Evolutionary conservation across 805 yeast species (phyloP), one percentile per base, ranked within the genome.

Genomic region (Yarrowia sp.): DNA sequence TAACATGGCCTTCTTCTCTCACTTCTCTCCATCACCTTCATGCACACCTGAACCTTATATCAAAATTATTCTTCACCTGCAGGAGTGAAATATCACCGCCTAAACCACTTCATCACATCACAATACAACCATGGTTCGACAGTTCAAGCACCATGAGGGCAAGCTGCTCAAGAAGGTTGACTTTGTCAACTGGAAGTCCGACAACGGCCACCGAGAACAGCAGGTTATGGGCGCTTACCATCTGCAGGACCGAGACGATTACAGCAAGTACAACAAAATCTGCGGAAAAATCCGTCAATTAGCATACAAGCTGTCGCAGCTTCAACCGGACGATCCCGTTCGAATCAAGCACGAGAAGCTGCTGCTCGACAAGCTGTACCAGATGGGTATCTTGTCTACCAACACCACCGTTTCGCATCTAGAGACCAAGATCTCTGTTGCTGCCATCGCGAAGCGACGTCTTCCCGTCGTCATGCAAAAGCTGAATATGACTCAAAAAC

Each of bases 131-230:
- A 72, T 72, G 74, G 73, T 70, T 36, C 65, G 99, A 79, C 84
- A 90, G 74, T 85, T 95, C 70, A 95, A 95, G 79, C 92, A 90
- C 81, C 99, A 95, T 79, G 99, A 95, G 85, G 89, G 91, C 83
- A 93, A 92, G 80, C 86, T 95, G 75, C 85, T 95, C 75, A 92
- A 90, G 82, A 95, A 95, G 79, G 98, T 95, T 67, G 98, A 95
- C 77, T 92, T 95, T 81, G 90, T 92, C 65, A 96, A 95, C 72
- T 95, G 98, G 98, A 95, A 95, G 78, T 97, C 92, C 75, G 99
- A 95, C 77, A 88, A 89, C 69, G 92, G 94, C 40, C 99, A 95
- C 78, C 83, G 99, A 73, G 99, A 94, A 74, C 88, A 97, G n/a
- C 94, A 91, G 78, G 97, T 95, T 42, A 95, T 95, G 97, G 85